These are phyloP conservation scores for Hypoxylon sp. DNA, from an alignment of 2,329 filamentous ascomycete genomes.

Conservation along the genomic window DNA sequence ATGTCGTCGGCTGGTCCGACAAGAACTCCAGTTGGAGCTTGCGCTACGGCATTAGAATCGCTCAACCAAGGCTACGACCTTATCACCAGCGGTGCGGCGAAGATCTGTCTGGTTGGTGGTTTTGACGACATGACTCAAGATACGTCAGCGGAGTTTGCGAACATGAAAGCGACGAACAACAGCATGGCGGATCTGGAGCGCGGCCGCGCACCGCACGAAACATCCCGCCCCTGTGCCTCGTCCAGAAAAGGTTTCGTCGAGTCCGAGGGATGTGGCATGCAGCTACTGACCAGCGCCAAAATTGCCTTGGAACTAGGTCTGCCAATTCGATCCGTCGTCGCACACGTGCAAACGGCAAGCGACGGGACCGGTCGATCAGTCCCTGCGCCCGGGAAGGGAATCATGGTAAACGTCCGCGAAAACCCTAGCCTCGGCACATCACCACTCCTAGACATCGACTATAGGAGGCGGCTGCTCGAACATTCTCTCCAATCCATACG, in stretches of 20 bases:
- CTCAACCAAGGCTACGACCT: constrained; percentile 48
- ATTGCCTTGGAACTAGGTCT: constrained; percentile 49
- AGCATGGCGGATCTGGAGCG: constrained; percentile 41
- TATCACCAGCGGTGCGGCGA: constrained; percentile 45
- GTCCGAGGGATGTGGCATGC: constrained; percentile 48
- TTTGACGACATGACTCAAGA: constrained; percentile 47
- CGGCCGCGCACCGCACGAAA: constrained; percentile 46
- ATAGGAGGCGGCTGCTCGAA: constrained; percentile 42
- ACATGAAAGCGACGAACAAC: constrained; percentile 50
- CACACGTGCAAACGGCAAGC: constrained; percentile 44
- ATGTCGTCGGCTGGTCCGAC: constrained; percentile 48
- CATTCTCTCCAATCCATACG: constrained; percentile 34
- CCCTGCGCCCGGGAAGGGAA: constrained; percentile 50
- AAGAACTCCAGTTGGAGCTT: constrained; percentile 49
- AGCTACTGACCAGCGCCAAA: constrained; percentile 47
- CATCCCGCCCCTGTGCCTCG: constrained; percentile 47
- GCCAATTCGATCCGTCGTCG: constrained; percentile 48
- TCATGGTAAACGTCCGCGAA: constrained; percentile 46
- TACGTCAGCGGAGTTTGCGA: constrained; percentile 45
- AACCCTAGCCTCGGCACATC: constrained; percentile 29
- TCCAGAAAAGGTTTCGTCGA: constrained; percentile 50
- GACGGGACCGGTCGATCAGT: constrained; percentile 50
- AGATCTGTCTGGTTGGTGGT: constrained; percentile 48
- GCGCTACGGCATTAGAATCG: constrained; percentile 50
- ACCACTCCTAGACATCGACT: constrained; percentile 41